Base-by-base conservation (phyloP, 352 stramenopile species). In the Phytophthora idaei region DNA sequence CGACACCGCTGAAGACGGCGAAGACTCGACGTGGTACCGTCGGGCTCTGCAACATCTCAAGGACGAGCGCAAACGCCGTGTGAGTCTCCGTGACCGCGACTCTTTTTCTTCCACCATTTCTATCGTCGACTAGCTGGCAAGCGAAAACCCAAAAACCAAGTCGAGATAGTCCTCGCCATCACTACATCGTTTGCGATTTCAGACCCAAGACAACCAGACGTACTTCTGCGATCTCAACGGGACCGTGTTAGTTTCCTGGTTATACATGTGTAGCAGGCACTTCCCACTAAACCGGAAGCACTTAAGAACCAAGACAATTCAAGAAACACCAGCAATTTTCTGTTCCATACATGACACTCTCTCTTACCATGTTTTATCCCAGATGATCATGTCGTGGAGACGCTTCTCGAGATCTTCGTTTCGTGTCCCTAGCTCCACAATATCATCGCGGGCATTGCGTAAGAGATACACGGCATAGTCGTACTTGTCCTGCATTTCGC, bases 321-420 rank as follows among this genome's bases (percentile, higher is more conserved):
- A 21, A 21, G 21, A 21, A 21, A 21, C 21, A 21, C 21, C 21
- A 21, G 21, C 21, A 21, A 21, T 21, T 21, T 21, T 21, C 21
- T 21, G 21, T 21, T 21, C 21, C 21, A 21, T 21, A 21, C 21
- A 21, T 21, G 21, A 21, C 21, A 21, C 21, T 21, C 21, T 21
- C 21, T 21, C 21, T 21, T 21, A 21, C 21, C 21, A 82, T 2
- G 65, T 74, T 50, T 80, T 78, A 45, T 80, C 70, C 52, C 61
- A 85, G 28, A 70, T 32, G 15, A 75, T 67, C 69, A 80, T 51
- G 9, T 77, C 64, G 28, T 76, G 55, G 4, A 89, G 55, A 54
- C 87, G 61, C 25, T 71, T 70, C 34, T 93, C 76, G 11, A 93
- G 71, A 44, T 84, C 74, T 11, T 74, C 56, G 58, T 95, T 95